These are phyloP conservation scores for Penicillium fimorum DNA, from an alignment of 495 filamentous ascomycete genomes.

Conservation along the genomic window DNA sequence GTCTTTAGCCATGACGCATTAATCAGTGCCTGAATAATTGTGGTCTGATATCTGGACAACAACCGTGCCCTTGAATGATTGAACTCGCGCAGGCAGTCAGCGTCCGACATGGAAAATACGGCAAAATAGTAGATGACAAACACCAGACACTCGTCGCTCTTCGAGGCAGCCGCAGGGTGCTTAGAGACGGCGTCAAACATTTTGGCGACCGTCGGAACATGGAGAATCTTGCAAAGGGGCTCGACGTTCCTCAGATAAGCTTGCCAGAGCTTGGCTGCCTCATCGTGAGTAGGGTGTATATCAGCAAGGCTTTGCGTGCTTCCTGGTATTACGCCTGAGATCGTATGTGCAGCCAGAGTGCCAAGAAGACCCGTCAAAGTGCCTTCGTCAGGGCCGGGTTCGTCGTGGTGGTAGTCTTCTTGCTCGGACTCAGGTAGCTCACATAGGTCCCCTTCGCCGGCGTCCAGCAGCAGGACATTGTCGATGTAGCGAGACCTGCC, in stretches of 20 bases:
- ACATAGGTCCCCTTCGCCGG: neutral
- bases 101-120: conserved; percentile 32
- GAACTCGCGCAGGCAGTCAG: conserved; percentile 36
- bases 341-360: neutral
- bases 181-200: conserved; percentile 34
- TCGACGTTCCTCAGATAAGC: conserved; percentile 59
- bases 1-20: conserved; percentile 35
- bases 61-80: conserved; percentile 20
- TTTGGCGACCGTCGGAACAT: conserved; percentile 53
- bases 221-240: conserved; percentile 64
- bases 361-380: neutral
- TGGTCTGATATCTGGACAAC: conserved; percentile 19
- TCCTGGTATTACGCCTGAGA: neutral
- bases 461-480: neutral
- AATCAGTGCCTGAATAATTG: conserved; percentile 25
- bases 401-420: neutral
- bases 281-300: neutral
- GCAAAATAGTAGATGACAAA: conserved; percentile 46
- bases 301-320: neutral
- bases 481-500: neutral
- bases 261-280: conserved; percentile 52
- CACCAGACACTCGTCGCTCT: conserved; percentile 38
- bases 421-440: neutral
- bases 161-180: conserved; percentile 27
- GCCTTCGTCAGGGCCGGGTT: neutral